Base-by-base conservation (phyloP, 2,329 filamentous ascomycete genomes). In the Rhexocercosporidium sp. region DNA sequence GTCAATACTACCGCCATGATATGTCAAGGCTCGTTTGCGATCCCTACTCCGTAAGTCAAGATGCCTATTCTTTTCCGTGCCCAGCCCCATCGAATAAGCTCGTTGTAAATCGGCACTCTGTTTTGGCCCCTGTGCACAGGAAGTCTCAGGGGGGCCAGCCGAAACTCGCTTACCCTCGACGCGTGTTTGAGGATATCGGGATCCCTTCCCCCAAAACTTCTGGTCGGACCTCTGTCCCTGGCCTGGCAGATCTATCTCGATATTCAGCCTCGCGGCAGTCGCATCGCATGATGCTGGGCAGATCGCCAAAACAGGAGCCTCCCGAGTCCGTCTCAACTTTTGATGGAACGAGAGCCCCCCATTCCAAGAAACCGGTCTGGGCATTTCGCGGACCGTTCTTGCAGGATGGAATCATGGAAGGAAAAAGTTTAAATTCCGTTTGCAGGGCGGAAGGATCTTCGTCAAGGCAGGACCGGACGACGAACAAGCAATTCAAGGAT, bases 131-230 rank as follows among this genome's bases (percentile, higher is more conserved):
- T 65, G 62, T 68, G 62, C 61, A 68, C 68, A 73, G 69, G 69
- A 73, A 69, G 69, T 74, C 34, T 53, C 56, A 53, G 57, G 46
- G 63, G 63, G 51, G 41, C 46, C 72, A 72, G 62, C 70, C 77
- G 79, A 81, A 80, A 81, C 79, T 80, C 79, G 78, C 78, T 80
- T 80, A 66, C 70, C 70, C 75, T 75, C 54, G 77, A 78, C 78
- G 69, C 69, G 70, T 75, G 78, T 78, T 79, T 79, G 73, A 77
- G 68, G 63, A 46, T 69, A 69, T 62, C 66, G 56, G 22, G 12
- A 31, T 46, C 14, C 39, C 62, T 46, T 37, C 60, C 11, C 25
- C 25, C 46, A 41, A 44, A 39, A 3, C 62, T 31, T 37, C n/a
- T 51, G 29, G 57, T 47, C 53, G 53, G 53, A 59, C 61, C 56